Evolutionary conservation across 2,329 filamentous ascomycete species (phyloP).

Genomic region (Celoporthe dispersa): DNA sequence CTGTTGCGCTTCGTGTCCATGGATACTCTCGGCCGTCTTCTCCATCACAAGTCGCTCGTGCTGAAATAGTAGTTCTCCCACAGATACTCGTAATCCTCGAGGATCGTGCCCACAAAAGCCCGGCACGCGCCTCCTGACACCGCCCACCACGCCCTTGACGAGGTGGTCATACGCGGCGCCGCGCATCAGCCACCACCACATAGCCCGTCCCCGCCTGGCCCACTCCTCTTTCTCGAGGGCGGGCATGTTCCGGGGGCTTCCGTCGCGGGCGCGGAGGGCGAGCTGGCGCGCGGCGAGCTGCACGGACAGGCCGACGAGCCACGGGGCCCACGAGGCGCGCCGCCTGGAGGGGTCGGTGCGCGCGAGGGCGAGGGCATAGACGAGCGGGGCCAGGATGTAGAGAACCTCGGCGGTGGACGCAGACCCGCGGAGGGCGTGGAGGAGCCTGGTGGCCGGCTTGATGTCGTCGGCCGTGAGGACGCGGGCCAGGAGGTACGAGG

Average conservation of each 20-base stretch:
- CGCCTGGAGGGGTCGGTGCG: slow-evolving; percentile 52
- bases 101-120: slow-evolving; percentile 83
- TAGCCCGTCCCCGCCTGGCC: slow-evolving; percentile 82
- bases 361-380: slow-evolving; percentile 84
- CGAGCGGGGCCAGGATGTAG: slow-evolving; percentile 85
- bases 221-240: slow-evolving; percentile 89
- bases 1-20: background rate
- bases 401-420: slow-evolving; percentile 84
- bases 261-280: slow-evolving; percentile 18
- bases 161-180: slow-evolving; percentile 97
- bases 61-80: slow-evolving; percentile 98
- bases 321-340: slow-evolving; percentile 83
- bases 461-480: slow-evolving; percentile 96
- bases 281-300: slow-evolving; percentile 91
- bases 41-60: slow-evolving; percentile 46
- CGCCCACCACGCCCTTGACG: slow-evolving; percentile 74
- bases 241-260: slow-evolving; percentile 62
- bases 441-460: slow-evolving; percentile 83
- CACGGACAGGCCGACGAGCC: slow-evolving; percentile 82
- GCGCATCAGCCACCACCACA: slow-evolving; percentile 95
- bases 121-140: slow-evolving; percentile 76
- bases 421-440: slow-evolving; percentile 79
- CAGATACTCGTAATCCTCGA: slow-evolving; percentile 96
- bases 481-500: slow-evolving; percentile 83
- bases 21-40: no score